These are phyloP conservation scores for Clavispora carvajalis DNA, from an alignment of 805 yeast species.

Conservation along the genomic window DNA sequence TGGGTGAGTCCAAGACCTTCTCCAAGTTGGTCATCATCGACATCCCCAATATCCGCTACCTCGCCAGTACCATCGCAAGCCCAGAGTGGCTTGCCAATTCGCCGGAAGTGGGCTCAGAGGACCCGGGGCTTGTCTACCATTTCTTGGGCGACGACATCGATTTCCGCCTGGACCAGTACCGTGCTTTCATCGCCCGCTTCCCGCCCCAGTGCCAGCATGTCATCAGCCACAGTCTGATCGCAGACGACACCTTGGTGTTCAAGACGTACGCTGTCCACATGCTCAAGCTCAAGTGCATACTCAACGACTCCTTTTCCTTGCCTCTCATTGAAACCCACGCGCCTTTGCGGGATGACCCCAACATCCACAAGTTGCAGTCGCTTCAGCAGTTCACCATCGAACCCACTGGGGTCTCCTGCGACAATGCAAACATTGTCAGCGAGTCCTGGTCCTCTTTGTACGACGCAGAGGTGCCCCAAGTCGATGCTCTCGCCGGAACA, in stretches of 20 bases:
- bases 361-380: constrained; percentile 22
- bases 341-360: constrained; percentile 8
- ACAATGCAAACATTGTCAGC: constrained; percentile 12
- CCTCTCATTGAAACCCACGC: constrained; percentile 23
- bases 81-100: constrained; percentile 27
- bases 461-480: constrained; percentile 23
- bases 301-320: constrained; percentile 40
- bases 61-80: constrained; percentile 22
- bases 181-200: constrained; percentile 49
- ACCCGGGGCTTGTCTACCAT: constrained; percentile 62
- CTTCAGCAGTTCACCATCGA: constrained; percentile 25
- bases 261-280: constrained; percentile 48
- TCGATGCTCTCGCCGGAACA: constrained; percentile 9
- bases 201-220: constrained; percentile 52
- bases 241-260: constrained; percentile 58
- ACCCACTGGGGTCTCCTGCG: constrained; percentile 18
- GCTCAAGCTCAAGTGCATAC: constrained; percentile 53
- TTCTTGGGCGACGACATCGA: constrained; percentile 64
- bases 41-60: constrained; percentile 53
- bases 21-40: constrained; percentile 66
- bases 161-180: constrained; percentile 36
- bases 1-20: constrained; percentile 56
- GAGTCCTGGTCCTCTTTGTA: constrained; percentile 28
- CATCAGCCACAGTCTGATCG: constrained; percentile 64
- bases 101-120: constrained; percentile 28